phyloP scores from a whole-genome alignment of 768 basidiomycete genomes.

The Amanita inopinata region DNA sequence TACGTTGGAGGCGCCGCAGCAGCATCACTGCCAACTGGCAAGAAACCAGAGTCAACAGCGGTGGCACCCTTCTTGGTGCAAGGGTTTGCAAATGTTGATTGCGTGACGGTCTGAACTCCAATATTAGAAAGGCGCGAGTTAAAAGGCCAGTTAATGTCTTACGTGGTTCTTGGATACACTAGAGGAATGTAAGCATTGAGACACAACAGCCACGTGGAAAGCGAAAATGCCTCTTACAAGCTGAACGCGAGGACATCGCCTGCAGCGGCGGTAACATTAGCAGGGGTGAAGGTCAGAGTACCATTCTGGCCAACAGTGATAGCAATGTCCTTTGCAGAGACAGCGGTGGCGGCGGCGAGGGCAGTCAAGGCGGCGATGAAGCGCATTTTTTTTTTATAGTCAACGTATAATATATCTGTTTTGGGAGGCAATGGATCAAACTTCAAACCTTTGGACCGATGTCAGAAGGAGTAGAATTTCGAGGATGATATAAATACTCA shows the following conservation, averaged over 20 bases:
- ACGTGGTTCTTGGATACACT: slow-evolving; percentile 12
- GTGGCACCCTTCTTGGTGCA: slow-evolving; percentile 31
- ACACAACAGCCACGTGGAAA: not conserved
- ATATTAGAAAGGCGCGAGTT: not conserved
- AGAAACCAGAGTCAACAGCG: slow-evolving; percentile 47
- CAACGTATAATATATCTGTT: not conserved
- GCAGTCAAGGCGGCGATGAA: slow-evolving; percentile 35
- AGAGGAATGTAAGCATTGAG: not conserved
- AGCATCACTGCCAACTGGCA: slow-evolving; percentile 23
- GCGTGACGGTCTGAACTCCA: slow-evolving; percentile 38
- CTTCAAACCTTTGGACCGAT: too few relatives aligned
- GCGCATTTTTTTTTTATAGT: slow-evolving; percentile 33
- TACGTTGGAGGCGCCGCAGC: slow-evolving; percentile 29
- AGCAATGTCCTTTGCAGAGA: slow-evolving; percentile 24
- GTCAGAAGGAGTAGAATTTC: too few relatives aligned
- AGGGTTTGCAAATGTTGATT: slow-evolving; percentile 48
- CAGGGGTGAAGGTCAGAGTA: slow-evolving; percentile 29
- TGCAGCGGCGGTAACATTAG: slow-evolving; percentile 26
- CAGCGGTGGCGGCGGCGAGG: slow-evolving; percentile 30
- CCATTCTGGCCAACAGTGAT: slow-evolving; percentile 35
- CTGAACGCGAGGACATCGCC: slow-evolving; percentile 45
- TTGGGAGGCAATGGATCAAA: not conserved
- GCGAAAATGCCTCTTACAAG: slow-evolving; percentile 29
- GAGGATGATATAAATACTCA: too few relatives aligned
- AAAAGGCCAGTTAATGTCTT: not conserved